Base-by-base conservation (phyloP, 352 stramenopile genomes). In the Plasmopara viticola region DNA sequence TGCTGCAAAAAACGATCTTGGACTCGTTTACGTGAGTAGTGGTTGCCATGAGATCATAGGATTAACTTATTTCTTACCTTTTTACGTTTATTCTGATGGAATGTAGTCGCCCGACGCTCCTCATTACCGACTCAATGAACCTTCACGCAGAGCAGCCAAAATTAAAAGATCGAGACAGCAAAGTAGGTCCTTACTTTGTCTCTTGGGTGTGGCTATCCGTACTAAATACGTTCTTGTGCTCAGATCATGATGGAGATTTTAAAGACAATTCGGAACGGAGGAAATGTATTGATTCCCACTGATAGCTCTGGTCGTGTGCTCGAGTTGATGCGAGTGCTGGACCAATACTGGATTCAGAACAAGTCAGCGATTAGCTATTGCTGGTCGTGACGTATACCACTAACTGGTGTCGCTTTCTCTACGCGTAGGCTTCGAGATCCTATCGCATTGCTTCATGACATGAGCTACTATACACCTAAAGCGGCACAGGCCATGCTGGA, bases 281-380 rank as follows among this genome's bases (percentile, higher is more conserved):
- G 94, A 14, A 98, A 98, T 59, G 93, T 98, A 6, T 70, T 98
- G 17, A 86, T 98, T n/a, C 95, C 95, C 0, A 94, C 90, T 0
- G 94, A 98, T 65, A 96, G 88, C 38, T 92, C 84, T 17, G 92
- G 93, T 5, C 85, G 95, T 17, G 87, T 97, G n/a, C 70, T 98
- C 1, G 95, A 98, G 73, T 62, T 98, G 7, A 87, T 98, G 56
- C 78, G 96, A n/a, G 69, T 98, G 3, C 58, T 98, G 17, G 84
- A 98, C 58, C 79, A 96, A 66, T 95, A 97, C 66, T 98, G 95
- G 94, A 96, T 97, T 50, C 76, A 94, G 48, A 94, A 98, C 66
- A 96, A 97, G 70, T 90, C 82, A 28, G 78, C 60, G 18, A 35
- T 46, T 55, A 44, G 30, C 9, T 61, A 20, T 30, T 31, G 17